Base-by-base conservation (phyloP, 2,329 filamentous ascomycete genomes). In the Neofusicoccum cordaticola region DNA sequence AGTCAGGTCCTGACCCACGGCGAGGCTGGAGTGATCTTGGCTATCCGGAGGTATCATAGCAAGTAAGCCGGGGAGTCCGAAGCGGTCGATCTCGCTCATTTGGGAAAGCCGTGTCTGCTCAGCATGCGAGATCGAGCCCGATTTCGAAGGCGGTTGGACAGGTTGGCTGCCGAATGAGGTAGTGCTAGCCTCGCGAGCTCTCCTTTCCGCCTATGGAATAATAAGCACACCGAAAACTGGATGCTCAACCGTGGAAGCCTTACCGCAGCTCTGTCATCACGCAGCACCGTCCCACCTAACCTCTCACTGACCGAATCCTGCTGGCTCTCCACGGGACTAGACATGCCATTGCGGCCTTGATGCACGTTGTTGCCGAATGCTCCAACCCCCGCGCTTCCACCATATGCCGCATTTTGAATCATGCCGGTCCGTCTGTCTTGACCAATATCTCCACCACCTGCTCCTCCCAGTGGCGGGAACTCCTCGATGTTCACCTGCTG, bases 1-100 rank as follows among this genome's bases (percentile, higher is more conserved):
- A 71, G 85, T 87, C 66, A 89, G 74, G 72, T 90, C 87, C 72
- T 88, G 86, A 13, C 88, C 88, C 67, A 87, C 80, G 34, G 86
- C 84, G 62, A 89, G 78, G 19, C 72, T 72, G 22, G 73, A 80
- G 70, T 74, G 77, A 73, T 82, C 85, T 13, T 80, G 79, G 69
- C 79, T 85, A 66, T 84, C 83, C 67, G 80, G 78, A 62, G 81
- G 82, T 67, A 86, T 84, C 81, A 83, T 86, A 42, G 81, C 82
- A 47, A 87, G 73, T n/a, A 88, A 75, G 2, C 86, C 87, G 39
- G 82, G 80, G 61, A 89, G 78, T 7, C 87, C 86, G 68, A 83
- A 89, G 66, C 82, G 82, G 70, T 89, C 86, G 42, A 81, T 74
- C 62, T 87, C 84, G 48, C 80, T 84, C 85, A 88, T 87, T 63